phyloP scores from a whole-genome alignment of 805 yeast genomes.

The Kazachstania bromeliacearum region DNA sequence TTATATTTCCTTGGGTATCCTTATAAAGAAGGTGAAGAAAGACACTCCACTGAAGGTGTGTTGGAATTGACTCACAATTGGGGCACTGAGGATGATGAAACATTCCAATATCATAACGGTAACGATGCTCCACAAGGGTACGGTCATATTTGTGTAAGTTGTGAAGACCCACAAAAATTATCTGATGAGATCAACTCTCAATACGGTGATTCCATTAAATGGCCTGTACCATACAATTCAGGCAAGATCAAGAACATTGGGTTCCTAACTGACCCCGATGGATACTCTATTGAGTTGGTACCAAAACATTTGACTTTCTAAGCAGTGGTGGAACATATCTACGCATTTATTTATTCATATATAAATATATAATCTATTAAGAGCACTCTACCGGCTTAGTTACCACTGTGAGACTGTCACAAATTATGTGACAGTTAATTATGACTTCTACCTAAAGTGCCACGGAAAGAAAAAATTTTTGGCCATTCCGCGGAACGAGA shows the following conservation, averaged over 20 bases:
- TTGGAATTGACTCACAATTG: constrained; percentile 90
- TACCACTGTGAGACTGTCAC: no score
- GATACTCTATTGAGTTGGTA: constrained; percentile 71
- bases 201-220: constrained; percentile 44
- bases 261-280: constrained; percentile 81
- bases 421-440: no score
- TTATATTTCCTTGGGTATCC: constrained; percentile 76
- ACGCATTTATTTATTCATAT: no score
- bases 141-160: constrained; percentile 75
- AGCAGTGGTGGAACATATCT: neutral
- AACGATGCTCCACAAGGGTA: constrained; percentile 73
- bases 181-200: constrained; percentile 40
- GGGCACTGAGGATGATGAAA: constrained; percentile 80
- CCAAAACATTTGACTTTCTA: constrained; percentile 29
- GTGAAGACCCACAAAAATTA: constrained; percentile 41
- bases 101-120: constrained; percentile 75
- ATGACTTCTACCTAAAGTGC: no score
- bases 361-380: no score
- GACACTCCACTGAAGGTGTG: constrained; percentile 50
- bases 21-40: constrained; percentile 33
- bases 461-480: no score
- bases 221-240: constrained; percentile 49
- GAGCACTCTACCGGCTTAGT: no score
- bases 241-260: constrained; percentile 55
- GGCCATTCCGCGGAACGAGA: no score